Evolutionary conservation across 164 flowering plant species (phyloP), one percentile per base, ranked within the genome.

Genomic region (Annona squamosa): DNA sequence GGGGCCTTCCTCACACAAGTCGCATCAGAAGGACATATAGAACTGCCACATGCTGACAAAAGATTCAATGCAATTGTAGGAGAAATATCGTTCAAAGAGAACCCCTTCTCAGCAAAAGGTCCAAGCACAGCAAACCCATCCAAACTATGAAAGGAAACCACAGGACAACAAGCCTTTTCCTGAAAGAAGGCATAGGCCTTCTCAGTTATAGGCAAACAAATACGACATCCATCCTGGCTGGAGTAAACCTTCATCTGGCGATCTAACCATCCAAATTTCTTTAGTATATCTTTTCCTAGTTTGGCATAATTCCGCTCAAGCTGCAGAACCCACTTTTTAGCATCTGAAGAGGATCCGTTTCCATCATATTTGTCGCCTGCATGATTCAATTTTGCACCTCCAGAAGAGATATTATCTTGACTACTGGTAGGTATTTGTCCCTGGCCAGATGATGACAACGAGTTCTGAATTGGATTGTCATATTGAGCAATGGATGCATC

Each of bases 231-330:
- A 80, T 83, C 84, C 64, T 81, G 85, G 46, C 65, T 65, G 5
- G 86, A 76, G 77, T 85, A 81, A 48, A 85, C 96, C 79, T 91
- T 95, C 76, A 94, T 88, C 52, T 82, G 84, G 72, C 85, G 84
- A 81, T 95, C 98, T 77, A 95, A 79, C 99, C 99, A 95, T 46
- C 92, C 91, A 80, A 84, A 83, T 66, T 81, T 88, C 80, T 95
- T 95, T 72, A 95, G 69, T 16, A 90, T 70, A 78, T 95, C 99
- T 86, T 95, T 95, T 72, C 80, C 95, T 26, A 81, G 47, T 79
- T 94, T 91, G 17, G 91, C 99, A 86, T 83, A 68, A 57, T 82
- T 87, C 73, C 76, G 91, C 77, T 84, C 85, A 65, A 93, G 77
- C 71, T 80, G 84, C 71, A 92, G 78, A 77, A 87, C 88, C 85